Conservation (phyloP, 2,329 filamentous ascomycete genomes). For the Hymenoscyphus occultus region DNA sequence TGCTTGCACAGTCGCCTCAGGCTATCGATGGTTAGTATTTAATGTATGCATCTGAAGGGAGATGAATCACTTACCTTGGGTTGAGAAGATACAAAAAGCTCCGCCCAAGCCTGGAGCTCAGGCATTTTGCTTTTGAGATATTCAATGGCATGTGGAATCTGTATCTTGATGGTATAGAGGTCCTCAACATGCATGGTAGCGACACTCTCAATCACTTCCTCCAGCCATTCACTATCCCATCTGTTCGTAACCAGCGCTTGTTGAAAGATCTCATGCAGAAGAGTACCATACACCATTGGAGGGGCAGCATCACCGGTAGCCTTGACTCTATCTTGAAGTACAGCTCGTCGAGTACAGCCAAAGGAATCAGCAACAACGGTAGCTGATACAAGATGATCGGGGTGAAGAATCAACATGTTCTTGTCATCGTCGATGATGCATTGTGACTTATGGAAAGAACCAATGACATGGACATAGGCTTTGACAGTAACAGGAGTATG, state of each 20-base stretch:
- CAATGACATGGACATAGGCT: slow-evolving; percentile 83
- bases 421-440: slow-evolving; percentile 80
- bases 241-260: slow-evolving; percentile 78
- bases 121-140: slow-evolving; percentile 81
- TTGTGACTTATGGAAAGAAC: slow-evolving; percentile 66
- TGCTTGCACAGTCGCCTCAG: slow-evolving; percentile 73
- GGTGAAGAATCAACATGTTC: slow-evolving; percentile 87
- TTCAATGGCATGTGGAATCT: slow-evolving; percentile 68
- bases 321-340: slow-evolving; percentile 92
- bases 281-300: slow-evolving; percentile 85
- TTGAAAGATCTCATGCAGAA: slow-evolving; percentile 95
- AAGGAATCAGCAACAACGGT: slow-evolving; percentile 98
- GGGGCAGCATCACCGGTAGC: slow-evolving; percentile 77
- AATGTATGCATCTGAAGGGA: not conserved
- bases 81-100: slow-evolving; percentile 68
- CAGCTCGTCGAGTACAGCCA: slow-evolving; percentile 82
- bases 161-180: slow-evolving; percentile 81
- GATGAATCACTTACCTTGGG: slow-evolving; percentile 55
- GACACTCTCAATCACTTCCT: slow-evolving; percentile 62
- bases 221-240: slow-evolving; percentile 72
- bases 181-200: slow-evolving; percentile 82
- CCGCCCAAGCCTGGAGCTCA: slow-evolving; percentile 79
- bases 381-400: slow-evolving; percentile 91
- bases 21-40: slow-evolving; percentile 39
- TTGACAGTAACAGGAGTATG: slow-evolving; percentile 73